These are phyloP conservation scores for Rutstroemia sp. DNA, from an alignment of 2,329 filamentous ascomycete genomes.

Conservation along the genomic window DNA sequence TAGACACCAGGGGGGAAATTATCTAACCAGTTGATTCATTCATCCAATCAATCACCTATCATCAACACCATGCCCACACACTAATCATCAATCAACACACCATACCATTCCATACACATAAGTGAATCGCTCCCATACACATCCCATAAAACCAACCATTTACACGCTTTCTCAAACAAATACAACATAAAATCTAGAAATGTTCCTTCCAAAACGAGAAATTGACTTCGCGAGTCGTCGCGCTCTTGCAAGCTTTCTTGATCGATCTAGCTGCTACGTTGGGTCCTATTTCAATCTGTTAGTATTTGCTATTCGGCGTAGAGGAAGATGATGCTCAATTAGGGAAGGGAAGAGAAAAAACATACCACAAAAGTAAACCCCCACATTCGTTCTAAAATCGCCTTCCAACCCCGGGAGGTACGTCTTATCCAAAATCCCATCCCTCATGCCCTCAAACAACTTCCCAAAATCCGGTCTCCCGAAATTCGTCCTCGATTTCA, in stretches of 20 bases:
- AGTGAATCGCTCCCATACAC: too few species aligned
- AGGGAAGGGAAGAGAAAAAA: slow-evolving; percentile 34
- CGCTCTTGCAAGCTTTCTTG: slow-evolving; percentile 67
- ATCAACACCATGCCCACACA: too few species aligned
- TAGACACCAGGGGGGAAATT: too few species aligned
- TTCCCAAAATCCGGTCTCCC: slow-evolving; percentile 83
- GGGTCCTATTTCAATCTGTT: slow-evolving; percentile 20
- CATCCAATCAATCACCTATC: too few species aligned
- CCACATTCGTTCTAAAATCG: slow-evolving; percentile 73
- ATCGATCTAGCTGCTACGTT: slow-evolving; percentile 66
- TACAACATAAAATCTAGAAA: slow-evolving; percentile 38
- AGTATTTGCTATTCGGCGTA: slow-evolving; percentile 5
- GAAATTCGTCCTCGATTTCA: slow-evolving; percentile 87
- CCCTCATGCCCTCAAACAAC: slow-evolving; percentile 76
- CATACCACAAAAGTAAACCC: slow-evolving; percentile 96
- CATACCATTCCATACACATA: too few species aligned
- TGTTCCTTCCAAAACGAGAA: slow-evolving; percentile 99
- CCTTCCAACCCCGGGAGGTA: slow-evolving; percentile 80
- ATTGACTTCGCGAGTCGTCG: slow-evolving; percentile 69
- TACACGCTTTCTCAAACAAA: too few species aligned
- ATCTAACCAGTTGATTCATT: too few species aligned
- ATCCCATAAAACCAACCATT: too few species aligned
- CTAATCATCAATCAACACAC: too few species aligned
- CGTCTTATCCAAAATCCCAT: slow-evolving; percentile 76
- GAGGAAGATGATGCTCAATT: slow-evolving; percentile 12